Base-by-base conservation (phyloP, 129 eudicot genomes). In the Pittosporum tobira region DNA sequence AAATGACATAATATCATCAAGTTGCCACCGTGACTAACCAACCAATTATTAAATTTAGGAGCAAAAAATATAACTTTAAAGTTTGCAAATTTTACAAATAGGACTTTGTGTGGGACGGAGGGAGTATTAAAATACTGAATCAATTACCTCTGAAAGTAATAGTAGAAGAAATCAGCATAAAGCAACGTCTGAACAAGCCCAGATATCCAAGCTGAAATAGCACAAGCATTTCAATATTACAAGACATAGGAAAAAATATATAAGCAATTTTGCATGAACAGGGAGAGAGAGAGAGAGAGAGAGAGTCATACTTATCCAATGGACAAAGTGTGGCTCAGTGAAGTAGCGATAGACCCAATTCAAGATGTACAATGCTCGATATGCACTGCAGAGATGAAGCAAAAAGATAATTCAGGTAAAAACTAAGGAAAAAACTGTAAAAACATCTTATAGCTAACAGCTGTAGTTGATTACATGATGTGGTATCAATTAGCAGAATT, bases 261-360 rank as follows among this genome's bases (percentile, higher is more conserved):
- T 16, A 52, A n/a, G n/a, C 3, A 22, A 47, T 6, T 14, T 14
- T 29, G 18, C 15, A 57, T 29, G 57, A 22, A 31, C 11, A 25
- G 53, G 21, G 57, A 37, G 34, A 14, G 23, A 49, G 28, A 44
- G 60, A 12, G 11, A 27, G 53, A 26, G 34, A 50, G 52, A 49
- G 72, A 62, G 59, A 60, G 28, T 50, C 84, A 45, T 85, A 91
- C 98, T 77, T 68, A 91, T 91, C 98, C 98, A 91, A 45, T 86
- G 98, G 53, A 78, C 74, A 59, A 59, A 91, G 74, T 91, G 98
- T n/a, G 90, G 88, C 74, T 91, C 98, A 18, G 98, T 91, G 72
- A 83, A 91, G 85, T 86, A 84, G 72, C 98, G 95, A 48, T 91
- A 91, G 54, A 91, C 74, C 98, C 98, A 91, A 79, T 91, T 91